Base-by-base conservation (phyloP, 2,329 filamentous ascomycete genomes). In the Cordyceps tenuipes region DNA sequence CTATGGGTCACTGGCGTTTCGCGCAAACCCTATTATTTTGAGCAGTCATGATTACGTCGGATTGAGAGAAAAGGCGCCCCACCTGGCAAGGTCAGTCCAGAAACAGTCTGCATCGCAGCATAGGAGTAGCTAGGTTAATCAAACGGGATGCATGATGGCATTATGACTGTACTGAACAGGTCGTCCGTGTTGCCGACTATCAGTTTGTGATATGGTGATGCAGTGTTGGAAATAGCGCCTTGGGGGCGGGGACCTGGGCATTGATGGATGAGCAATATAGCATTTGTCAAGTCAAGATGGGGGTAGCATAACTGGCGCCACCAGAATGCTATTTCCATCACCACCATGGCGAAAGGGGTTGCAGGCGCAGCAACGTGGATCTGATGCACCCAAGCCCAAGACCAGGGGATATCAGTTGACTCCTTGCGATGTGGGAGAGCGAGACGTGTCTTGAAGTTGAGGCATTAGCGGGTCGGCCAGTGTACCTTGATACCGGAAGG, bases 11-110 rank as follows among this genome's bases (percentile, higher is more conserved):
- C 23, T 54, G 57, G 50, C 49, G 41, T 48, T 31, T 48, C 43
- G 50, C 39, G 49, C 50, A 59, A 59, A 59, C 50, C 57, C 57
- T 59, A 59, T 47, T 47, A 47, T 19, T 21, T 26, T 59, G 52
- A 21, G 29, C n/a, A 31, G 39, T 31, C 46, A 58, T 50, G 43
- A 51, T 50, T 50, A 44, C 47, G 56, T 52, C 48, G 8, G 36
- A 51, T 52, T 41, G 9, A 5, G 21, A 39, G 6, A 39, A 36
- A 26, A 5, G 15, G 43, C 43, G 54, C 54, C 39, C 44, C 29
- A 13, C 13, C 6, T 15, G n/a, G 17, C 7, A 47, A n/a, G 29
- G 9, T 9, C n/a, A 13, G 34, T 47, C 43, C 29, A 56, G 43
- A 56, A 47, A 19, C 29, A 15, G 44, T 36, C n/a, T 23, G 31